Evolutionary conservation across 495 filamentous ascomycete species (phyloP).

Genomic region (Hypomontagnella monticulosa): DNA sequence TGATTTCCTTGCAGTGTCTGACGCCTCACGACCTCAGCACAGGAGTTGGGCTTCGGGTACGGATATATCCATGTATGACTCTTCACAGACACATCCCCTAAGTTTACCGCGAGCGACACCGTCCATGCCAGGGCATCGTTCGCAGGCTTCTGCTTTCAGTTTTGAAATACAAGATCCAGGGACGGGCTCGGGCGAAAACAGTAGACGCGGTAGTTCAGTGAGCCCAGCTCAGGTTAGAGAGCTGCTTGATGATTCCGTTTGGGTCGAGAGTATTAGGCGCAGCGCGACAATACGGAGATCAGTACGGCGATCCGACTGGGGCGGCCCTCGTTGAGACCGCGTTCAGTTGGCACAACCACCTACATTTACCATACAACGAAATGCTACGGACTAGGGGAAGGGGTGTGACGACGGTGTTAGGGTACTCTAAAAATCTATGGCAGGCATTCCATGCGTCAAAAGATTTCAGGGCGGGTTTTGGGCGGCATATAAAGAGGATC

Average conservation of each 20-base stretch:
- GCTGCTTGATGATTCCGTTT: constrained; percentile 84
- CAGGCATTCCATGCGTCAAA: constrained; percentile 16
- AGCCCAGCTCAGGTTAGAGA: constrained; percentile 81
- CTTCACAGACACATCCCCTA: constrained; percentile 54
- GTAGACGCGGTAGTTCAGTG: constrained; percentile 72
- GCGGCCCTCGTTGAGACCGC: constrained; percentile 31
- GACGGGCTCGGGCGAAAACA: constrained; percentile 51
- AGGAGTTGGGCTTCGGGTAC: constrained; percentile 53
- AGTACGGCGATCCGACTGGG: constrained; percentile 42
- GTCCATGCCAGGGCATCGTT: constrained; percentile 43
- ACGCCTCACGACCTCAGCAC: constrained; percentile 47
- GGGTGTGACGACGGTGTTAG: not conserved
- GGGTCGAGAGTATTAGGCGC: constrained; percentile 90
- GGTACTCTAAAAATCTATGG: constrained; percentile 16
- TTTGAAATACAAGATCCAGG: constrained; percentile 55
- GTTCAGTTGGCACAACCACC: constrained; percentile 3
- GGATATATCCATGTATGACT: constrained; percentile 56
- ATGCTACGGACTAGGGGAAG: constrained; percentile 17
- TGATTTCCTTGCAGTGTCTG: constrained; percentile 50
- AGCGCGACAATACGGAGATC: constrained; percentile 82
- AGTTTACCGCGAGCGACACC: constrained; percentile 48
- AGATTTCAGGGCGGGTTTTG: constrained; percentile 11
- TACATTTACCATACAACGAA: constrained; percentile 29
- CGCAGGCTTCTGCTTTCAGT: constrained; percentile 52
- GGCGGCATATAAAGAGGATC: constrained; percentile 24